Percentiles rank a stretch among this genome's conserved stretches.
Conservation (phyloP, 805 yeast genomes). For the Wickerhamiella siamensis region DNA sequence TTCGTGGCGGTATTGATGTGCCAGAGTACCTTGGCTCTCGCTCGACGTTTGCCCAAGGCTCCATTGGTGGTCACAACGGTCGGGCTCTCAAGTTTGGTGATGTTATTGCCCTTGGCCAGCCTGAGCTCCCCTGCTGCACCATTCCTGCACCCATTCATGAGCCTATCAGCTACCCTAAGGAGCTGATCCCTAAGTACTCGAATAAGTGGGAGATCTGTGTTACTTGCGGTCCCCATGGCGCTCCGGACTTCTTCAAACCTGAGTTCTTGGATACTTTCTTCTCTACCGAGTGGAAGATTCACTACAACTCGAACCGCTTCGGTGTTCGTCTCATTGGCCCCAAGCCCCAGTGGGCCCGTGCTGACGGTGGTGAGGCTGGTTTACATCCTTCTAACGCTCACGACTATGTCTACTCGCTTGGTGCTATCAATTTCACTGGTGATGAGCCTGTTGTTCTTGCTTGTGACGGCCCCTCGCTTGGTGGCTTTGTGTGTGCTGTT, state of each 20-base stretch:
- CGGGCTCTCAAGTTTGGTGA: conserved; percentile 86
- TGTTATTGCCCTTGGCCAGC: conserved; percentile 73
- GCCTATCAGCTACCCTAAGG: conserved; percentile 43
- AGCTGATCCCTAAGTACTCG: conserved; percentile 40
- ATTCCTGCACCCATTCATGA: conserved; percentile 58
- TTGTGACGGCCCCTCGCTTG: conserved; percentile 94
- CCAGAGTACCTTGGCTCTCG: conserved; percentile 91
- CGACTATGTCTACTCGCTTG: conserved; percentile 90
- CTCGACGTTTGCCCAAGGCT: conserved; percentile 87
- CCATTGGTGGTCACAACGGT: conserved; percentile 88
- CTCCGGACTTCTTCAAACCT: conserved; percentile 80
- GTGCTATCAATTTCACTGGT: conserved; percentile 96
- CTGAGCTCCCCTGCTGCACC: conserved; percentile 49
- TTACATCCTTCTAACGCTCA: conserved; percentile 97
- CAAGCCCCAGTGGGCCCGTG: conserved; percentile 92
- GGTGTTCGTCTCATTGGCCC: conserved; percentile 94
- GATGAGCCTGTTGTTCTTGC: conserved; percentile 96
- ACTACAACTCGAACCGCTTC: conserved; percentile 91
- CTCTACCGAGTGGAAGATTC: conserved; percentile 75
- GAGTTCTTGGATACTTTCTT: conserved; percentile 71
- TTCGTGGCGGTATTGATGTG: conserved; percentile 88
- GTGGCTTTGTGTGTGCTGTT: conserved; percentile 95
- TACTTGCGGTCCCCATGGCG: conserved; percentile 94
- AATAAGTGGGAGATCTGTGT: conserved; percentile 77
- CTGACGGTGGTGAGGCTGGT: conserved; percentile 96